phyloP scores from a whole-genome alignment of 495 filamentous ascomycete species.

The Poronia punctata region DNA sequence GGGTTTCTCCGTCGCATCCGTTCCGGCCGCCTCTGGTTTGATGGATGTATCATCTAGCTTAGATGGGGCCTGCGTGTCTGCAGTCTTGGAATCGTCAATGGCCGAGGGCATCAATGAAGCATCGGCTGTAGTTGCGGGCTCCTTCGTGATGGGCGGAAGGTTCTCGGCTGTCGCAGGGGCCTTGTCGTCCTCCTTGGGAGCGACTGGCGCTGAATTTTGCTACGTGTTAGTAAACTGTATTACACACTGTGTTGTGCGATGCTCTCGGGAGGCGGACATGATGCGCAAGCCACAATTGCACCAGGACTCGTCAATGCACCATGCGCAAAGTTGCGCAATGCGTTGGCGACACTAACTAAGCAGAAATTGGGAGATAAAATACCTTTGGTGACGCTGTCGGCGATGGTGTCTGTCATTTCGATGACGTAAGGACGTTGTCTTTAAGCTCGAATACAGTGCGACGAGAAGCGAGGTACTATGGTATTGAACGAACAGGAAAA shows the following conservation, averaged over 20 bases:
- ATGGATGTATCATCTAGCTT: constrained; percentile 12
- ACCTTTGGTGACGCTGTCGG: constrained; percentile 37
- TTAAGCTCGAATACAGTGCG: constrained; percentile 11
- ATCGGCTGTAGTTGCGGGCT: constrained; percentile 8
- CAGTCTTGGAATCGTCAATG: constrained; percentile 7
- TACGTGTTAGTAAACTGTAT: constrained; percentile 24
- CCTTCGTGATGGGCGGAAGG: constrained; percentile 13
- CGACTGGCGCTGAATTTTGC: constrained; percentile 8
- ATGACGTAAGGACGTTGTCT: constrained; percentile 35
- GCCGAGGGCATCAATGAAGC: constrained; percentile 13
- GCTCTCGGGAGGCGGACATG: constrained; percentile 3
- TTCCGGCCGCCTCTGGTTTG: constrained; percentile 9
- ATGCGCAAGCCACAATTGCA: constrained; percentile 14
- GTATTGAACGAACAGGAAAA: no score
- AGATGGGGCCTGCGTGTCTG: constrained; percentile 4
- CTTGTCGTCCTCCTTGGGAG: constrained; percentile 15
- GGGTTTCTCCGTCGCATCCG: constrained; percentile 15
- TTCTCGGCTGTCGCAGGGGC: constrained; percentile 12
- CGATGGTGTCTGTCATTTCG: constrained; percentile 31
- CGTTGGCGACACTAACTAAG: constrained; percentile 2
- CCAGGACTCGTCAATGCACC: constrained; percentile 14
- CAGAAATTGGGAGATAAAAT: constrained; percentile 4
- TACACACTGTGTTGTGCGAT: constrained; percentile 9
- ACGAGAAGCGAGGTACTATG: neutral
- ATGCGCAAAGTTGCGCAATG: constrained; percentile 10